Percentiles rank a stretch among this genome's conserved stretches.
Conservation (phyloP, 225 moss, liverwort and hornwort genomes). For the Marchantia polymorpha region DNA sequence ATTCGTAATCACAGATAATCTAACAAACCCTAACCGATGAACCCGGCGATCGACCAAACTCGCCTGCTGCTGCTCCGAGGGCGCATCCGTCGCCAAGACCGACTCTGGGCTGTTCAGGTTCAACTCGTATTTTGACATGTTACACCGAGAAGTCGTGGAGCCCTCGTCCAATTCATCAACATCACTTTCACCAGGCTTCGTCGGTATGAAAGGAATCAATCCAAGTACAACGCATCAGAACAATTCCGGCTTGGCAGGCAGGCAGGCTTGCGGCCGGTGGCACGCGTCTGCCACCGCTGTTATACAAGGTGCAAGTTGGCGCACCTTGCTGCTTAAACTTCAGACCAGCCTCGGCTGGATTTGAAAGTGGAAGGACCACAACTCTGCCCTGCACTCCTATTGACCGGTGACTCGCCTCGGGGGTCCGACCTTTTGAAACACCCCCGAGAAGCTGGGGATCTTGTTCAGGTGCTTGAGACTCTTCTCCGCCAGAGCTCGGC, state of each 20-base stretch:
- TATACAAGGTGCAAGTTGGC: neutral
- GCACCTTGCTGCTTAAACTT: neutral
- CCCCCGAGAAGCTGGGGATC: constrained; percentile 75
- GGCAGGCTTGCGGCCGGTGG: neutral
- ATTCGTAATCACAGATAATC: constrained; percentile 26
- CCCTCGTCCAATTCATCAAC: neutral
- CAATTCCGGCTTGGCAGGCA: no score
- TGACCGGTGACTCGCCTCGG: constrained; percentile 36
- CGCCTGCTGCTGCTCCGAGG: neutral
- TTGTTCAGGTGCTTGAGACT: constrained; percentile 83
- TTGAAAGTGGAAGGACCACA: neutral
- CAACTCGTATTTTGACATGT: constrained; percentile 14
- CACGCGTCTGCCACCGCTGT: neutral
- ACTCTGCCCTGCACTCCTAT: constrained; percentile 2
- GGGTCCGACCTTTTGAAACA: constrained; percentile 43
- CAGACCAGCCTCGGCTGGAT: neutral
- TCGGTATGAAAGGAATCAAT: neutral
- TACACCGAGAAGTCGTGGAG: constrained; percentile 11
- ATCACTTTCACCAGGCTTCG: neutral
- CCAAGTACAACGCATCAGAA: neutral
- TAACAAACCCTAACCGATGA: constrained; percentile 5
- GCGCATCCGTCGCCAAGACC: neutral
- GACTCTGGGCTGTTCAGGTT: constrained; percentile 1
- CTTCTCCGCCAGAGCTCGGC: constrained; percentile 76
- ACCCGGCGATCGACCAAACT: constrained; percentile 13